These are phyloP conservation scores for Ascoidea rubescens DNA, from an alignment of 805 yeast genomes.

Conservation along the genomic window DNA sequence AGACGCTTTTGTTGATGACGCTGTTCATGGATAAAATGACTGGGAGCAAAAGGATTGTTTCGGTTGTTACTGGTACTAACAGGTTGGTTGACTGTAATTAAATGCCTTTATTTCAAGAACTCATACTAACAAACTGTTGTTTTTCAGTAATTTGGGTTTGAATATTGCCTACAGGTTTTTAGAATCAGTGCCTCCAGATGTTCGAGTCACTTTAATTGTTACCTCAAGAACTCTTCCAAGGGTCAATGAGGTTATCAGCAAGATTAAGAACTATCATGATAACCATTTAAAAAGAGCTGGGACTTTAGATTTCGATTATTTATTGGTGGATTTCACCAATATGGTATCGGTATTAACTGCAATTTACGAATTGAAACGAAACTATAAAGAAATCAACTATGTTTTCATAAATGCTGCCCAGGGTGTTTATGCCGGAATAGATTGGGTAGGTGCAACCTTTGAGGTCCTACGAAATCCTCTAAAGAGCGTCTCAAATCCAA, in stretches of 20 bases:
- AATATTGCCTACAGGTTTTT: conserved; percentile 74
- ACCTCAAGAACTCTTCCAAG: conserved; percentile 84
- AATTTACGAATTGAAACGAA: conserved; percentile 49
- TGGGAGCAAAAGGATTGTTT: background rate
- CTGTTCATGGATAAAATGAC: too few species aligned
- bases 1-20: too few species aligned
- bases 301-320: conserved; percentile 70
- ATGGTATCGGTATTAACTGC: conserved; percentile 79
- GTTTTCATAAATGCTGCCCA: conserved; percentile 83
- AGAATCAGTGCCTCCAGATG: conserved; percentile 36
- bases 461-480: conserved; percentile 57
- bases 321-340: conserved; percentile 78
- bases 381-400: conserved; percentile 59
- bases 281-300: conserved; percentile 31
- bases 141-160: conserved; percentile 57
- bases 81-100: conserved; percentile 13
- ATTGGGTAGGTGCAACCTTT: conserved; percentile 66
- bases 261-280: conserved; percentile 33
- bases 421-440: conserved; percentile 74
- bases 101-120: background rate
- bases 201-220: conserved; percentile 63
- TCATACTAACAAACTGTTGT: background rate
- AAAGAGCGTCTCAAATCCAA: conserved; percentile 78
- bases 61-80: conserved; percentile 20
- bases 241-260: conserved; percentile 59